Evolutionary conservation across 805 yeast genomes (phyloP), one percentile per base, ranked within the genome.

Genomic region (Teunomyces atbi): DNA sequence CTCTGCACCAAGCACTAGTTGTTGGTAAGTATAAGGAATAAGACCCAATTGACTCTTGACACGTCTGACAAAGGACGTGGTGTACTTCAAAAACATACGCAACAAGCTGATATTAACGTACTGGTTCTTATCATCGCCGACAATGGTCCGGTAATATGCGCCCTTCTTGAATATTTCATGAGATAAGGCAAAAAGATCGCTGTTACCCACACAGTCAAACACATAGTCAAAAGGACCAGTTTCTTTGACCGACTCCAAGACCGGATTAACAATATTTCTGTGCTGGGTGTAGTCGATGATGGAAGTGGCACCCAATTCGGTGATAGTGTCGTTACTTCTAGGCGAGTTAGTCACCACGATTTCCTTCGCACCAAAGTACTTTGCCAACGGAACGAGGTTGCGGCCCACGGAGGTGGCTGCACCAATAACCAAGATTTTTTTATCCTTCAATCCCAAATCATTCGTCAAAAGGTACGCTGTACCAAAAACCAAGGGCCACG

Each of bases 321-420:
- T 58, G 35, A 78, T 79, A 36, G 68, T 52, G 6, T 64, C 74
- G 15, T 66, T 60, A 10, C 88, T 77, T 7, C 67, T 59, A 0
- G 75, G 62, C 2, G 85, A 81, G 57, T 84, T 78, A 2, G 82
- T 73, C 20, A 79, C 82, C 4, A 79, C 83, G 18, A 88, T 77
- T 10, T 73, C 73, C 20, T 66, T 65, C 6, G 81, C 79, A 2
- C 71, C 64, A 38, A 55, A 52, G 33, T 73, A 61, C 60, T 78
- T 83, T 7, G 84, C 79, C 34, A 86, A 60, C 60, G 83, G 87
- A 29, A 80, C 67, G 3, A 76, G 70, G 48, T 70, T 73, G 23
- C 73, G 59, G 18, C 91, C 90, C 12, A 85, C 90, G 11, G 83
- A 66, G 1, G 95, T 82, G 6, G 86, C 83, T 20, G 86, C 92